phyloP scores from a whole-genome alignment of 352 stramenopile genomes.

The Thalassiosira mediterranea region DNA sequence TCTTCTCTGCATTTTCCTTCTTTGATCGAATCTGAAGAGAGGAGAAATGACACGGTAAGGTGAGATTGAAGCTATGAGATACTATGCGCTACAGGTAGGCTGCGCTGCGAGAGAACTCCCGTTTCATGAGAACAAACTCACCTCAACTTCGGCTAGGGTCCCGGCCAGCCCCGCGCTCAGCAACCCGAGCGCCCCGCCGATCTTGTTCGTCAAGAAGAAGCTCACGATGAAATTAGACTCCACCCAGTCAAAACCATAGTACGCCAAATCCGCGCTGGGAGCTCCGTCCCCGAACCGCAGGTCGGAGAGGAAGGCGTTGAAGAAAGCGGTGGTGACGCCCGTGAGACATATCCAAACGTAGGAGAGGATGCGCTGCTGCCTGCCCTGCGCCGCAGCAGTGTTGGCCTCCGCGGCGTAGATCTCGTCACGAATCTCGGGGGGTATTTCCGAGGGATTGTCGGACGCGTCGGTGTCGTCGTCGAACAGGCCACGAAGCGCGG shows the following conservation, averaged over 20 bases:
- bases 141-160: conserved; percentile 51
- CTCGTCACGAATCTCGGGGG: conserved; percentile 63
- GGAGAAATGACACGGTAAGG: too few species aligned
- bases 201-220: conserved; percentile 79
- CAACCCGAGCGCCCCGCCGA: conserved; percentile 64
- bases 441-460: conserved; percentile 44
- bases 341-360: conserved; percentile 57
- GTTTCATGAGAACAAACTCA: conserved; percentile 11
- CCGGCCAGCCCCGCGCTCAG: conserved; percentile 52
- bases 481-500: conserved; percentile 22
- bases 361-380: conserved; percentile 51
- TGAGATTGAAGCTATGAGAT: too few species aligned
- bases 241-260: conserved; percentile 75
- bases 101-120: too few species aligned
- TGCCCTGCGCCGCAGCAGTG: conserved; percentile 62
- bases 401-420: conserved; percentile 77
- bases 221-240: conserved; percentile 45
- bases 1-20: conserved; percentile 75
- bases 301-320: conserved; percentile 77
- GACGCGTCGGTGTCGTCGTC: conserved; percentile 1
- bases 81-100: too few species aligned
- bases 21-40: conserved; percentile 51
- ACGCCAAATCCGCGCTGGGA: conserved; percentile 23
- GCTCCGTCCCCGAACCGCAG: conserved; percentile 47
- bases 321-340: conserved; percentile 52